Evolutionary conservation across 2,329 filamentous ascomycete species (phyloP), one percentile per base, ranked within the genome.

Genomic region (Nemania sp.): DNA sequence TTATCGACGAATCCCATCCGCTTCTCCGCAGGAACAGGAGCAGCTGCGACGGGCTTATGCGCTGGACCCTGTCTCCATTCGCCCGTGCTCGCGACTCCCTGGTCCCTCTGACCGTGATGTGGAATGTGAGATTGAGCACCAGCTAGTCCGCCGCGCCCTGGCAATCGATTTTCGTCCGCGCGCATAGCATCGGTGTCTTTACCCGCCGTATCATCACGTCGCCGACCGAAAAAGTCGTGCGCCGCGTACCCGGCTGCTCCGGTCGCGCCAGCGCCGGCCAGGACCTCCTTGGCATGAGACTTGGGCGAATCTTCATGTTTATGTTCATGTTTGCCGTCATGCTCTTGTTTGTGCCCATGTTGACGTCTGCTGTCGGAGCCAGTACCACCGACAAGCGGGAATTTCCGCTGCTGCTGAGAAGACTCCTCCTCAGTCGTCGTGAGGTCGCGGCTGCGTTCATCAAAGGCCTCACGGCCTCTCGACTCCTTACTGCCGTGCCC

Each of bases 401-500:
- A 66, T 7, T 52, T 52, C 5, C 64, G 58, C 47, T 69, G 68
- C 12, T 65, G 54, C 9, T 54, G 29, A 35, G 47, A 17, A 6
- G 17, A n/a, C 25, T 64, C 29, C 34, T n/a, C n/a, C 25, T 47
- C 9, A 57, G 46, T 29, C 25, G 25, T 29, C 25, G 25, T 29
- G 7, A 7, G 3, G 25, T 29, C 25, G 3, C 25, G 25, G 25
- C 25, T 29, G 4, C 25, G 25, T 7, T 3, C 25, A 29, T 29
- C 25, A 29, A 7, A 29, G 25, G 7, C 7, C 7, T 3, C 25
- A 29, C 4, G 25, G 25, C 7, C 25, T 29, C n/a, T 29, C 4
- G 25, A 59, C 40, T 67, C 60, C 4, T 61, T 43, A 51, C 68
- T 71, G 6, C 69, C 69, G 32, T 71, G 69, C 3, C 70, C 71